Evolutionary conservation across 345 rosid species (phyloP).

Genomic region (Brassica juncea): DNA sequence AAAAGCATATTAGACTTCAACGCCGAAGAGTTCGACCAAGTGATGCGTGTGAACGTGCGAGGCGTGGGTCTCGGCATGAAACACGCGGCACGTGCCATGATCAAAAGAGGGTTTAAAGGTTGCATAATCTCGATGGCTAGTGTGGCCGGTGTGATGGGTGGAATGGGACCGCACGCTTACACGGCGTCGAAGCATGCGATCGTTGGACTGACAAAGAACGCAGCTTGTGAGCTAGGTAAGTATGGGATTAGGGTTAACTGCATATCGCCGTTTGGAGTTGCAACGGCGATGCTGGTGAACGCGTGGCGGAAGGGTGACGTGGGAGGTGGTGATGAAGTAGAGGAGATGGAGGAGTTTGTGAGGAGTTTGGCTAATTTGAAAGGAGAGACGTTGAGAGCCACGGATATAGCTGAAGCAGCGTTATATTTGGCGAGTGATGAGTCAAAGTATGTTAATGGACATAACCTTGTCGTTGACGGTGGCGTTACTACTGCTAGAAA

Average conservation of each 20-base stretch:
- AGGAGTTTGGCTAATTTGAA: constrained; percentile 60
- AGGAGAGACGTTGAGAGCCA: constrained; percentile 60
- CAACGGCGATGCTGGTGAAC: constrained; percentile 69
- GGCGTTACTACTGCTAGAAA: constrained; percentile 73
- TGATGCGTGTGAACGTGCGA: constrained; percentile 71
- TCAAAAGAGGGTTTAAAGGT: constrained; percentile 51
- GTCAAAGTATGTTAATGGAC: constrained; percentile 81
- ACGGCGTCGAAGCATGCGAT: constrained; percentile 88
- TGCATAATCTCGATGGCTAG: constrained; percentile 76
- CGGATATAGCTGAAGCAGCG: constrained; percentile 82
- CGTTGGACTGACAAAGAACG: constrained; percentile 76
- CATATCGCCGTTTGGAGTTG: constrained; percentile 88
- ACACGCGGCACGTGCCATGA: constrained; percentile 82
- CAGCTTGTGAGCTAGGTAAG: constrained; percentile 76
- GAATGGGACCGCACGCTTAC: constrained; percentile 85
- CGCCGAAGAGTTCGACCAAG: constrained; percentile 59
- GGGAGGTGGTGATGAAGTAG: constrained; percentile 50
- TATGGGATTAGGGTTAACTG: constrained; percentile 82
- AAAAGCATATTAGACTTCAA: constrained; percentile 74
- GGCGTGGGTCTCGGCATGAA: constrained; percentile 74
- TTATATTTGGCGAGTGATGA: constrained; percentile 81
- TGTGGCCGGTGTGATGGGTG: constrained; percentile 82
- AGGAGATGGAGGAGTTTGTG: constrained; percentile 70
- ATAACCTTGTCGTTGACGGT: constrained; percentile 88
- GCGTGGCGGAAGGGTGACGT: constrained; percentile 60